These are phyloP conservation scores for Magnaporthiopsis rhizophila DNA, from an alignment of 2,329 filamentous ascomycete species.

Conservation along the genomic window DNA sequence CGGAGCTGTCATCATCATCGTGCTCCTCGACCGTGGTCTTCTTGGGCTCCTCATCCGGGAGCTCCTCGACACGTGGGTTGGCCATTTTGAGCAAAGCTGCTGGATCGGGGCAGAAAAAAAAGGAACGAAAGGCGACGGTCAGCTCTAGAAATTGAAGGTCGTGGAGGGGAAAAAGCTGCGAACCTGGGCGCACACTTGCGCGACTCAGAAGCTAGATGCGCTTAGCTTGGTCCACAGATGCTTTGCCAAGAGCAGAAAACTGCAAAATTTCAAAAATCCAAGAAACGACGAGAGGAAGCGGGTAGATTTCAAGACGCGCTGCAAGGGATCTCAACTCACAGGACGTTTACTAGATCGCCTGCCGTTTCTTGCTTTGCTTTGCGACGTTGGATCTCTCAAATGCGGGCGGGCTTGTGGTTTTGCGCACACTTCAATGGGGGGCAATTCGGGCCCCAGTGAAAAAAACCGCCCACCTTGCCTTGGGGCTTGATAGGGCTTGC, in stretches of 20 bases:
- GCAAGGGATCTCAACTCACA: neutral
- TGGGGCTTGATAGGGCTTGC: neutral
- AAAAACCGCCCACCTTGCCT: neutral
- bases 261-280: neutral
- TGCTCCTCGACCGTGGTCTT: conserved; percentile 72
- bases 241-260: neutral
- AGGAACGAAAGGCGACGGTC: neutral
- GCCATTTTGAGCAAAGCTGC: conserved; percentile 62
- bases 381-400: neutral
- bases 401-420: neutral
- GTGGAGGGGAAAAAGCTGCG: neutral
- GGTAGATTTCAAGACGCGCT: neutral
- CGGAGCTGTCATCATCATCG: conserved; percentile 62
- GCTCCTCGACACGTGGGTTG: conserved; percentile 95
- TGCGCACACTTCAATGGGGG: neutral
- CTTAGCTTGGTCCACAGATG: neutral
- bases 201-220: neutral
- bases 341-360: neutral
- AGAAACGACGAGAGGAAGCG: no score
- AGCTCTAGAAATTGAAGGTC: neutral
- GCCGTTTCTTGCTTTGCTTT: neutral
- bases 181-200: neutral
- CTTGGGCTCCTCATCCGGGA: conserved; percentile 83
- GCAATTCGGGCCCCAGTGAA: neutral
- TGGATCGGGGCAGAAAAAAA: conserved; percentile 4